A percentile compares a stretch with the other conserved stretches of the same genome.
phyloP scores from a whole-genome alignment of 768 basidiomycete genomes.

The Xerocomellus chrysenteron region DNA sequence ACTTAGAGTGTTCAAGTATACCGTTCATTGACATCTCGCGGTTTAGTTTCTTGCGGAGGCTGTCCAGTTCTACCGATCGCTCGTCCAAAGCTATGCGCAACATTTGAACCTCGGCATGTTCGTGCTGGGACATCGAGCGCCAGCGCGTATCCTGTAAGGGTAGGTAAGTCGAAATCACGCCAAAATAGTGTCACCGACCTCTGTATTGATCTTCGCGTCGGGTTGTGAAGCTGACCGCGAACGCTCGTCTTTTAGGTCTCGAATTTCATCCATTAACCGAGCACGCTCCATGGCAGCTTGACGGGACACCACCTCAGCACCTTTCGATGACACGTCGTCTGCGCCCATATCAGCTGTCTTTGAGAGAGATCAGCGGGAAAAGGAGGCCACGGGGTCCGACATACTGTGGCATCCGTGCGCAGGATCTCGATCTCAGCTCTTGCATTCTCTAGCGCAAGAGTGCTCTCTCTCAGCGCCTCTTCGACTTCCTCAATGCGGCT shows the following conservation, averaged over 20 bases:
- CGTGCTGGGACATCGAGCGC: slow-evolving; percentile 30
- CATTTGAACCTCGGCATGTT: slow-evolving; percentile 31
- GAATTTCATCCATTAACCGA: slow-evolving; percentile 56
- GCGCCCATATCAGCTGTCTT: slow-evolving; percentile 50
- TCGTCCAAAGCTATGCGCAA: slow-evolving; percentile 37
- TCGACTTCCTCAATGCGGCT: slow-evolving; percentile 81
- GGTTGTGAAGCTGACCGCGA: slow-evolving; percentile 30
- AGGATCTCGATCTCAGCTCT: slow-evolving; percentile 84
- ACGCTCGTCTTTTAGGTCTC: slow-evolving; percentile 47
- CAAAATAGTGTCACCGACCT: slow-evolving; percentile 11
- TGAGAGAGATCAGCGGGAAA: slow-evolving; percentile 11
- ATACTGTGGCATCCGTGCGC: slow-evolving; percentile 72
- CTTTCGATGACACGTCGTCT: slow-evolving; percentile 45
- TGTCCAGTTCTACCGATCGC: slow-evolving; percentile 53
- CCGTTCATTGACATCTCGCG: slow-evolving; percentile 54
- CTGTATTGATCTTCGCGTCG: slow-evolving; percentile 18
- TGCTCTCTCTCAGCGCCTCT: slow-evolving; percentile 85
- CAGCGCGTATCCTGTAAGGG: slow-evolving; percentile 25
- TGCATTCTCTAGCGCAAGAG: slow-evolving; percentile 83
- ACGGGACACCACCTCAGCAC: slow-evolving; percentile 46
- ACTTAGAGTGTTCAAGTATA: slow-evolving; percentile 28
- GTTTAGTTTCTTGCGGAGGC: slow-evolving; percentile 55
- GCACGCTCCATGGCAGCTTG: slow-evolving; percentile 51
- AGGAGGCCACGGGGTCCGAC: slow-evolving; percentile 24
- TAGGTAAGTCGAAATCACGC: not conserved